Evolutionary conservation across 371 early-diverging fungal genomes (phyloP).

Genomic region (Syncephalastrum contaminatum): DNA sequence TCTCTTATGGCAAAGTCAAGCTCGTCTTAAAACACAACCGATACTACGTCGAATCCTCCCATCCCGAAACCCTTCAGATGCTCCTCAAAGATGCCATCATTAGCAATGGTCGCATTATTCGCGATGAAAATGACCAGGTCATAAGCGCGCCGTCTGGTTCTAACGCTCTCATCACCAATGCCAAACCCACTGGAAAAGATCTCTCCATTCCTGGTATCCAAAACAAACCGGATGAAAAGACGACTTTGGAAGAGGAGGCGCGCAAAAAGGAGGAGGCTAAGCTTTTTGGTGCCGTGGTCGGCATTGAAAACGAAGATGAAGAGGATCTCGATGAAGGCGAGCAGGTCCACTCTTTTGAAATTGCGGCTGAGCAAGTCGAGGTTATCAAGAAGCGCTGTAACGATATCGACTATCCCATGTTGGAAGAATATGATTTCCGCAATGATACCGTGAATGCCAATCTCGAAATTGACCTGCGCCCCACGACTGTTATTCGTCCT

Average conservation of each 20-base stretch:
- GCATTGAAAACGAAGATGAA: conserved; percentile 65
- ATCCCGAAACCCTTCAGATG: conserved; percentile 84
- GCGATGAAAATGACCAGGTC: conserved; percentile 43
- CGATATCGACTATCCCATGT: conserved; percentile 95
- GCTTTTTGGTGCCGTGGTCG: conserved; percentile 59
- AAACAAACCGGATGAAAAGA: conserved; percentile 36
- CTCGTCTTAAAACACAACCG: conserved; percentile 94
- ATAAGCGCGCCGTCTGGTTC: conserved; percentile 31
- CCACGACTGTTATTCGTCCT: conserved; percentile 94
- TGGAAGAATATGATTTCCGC: conserved; percentile 99
- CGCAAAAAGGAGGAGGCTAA: conserved; percentile 49
- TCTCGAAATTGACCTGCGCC: conserved; percentile 95
- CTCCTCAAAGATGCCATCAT: conserved; percentile 86
- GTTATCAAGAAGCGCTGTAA: conserved; percentile 93
- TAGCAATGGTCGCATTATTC: conserved; percentile 62
- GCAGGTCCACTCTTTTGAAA: conserved; percentile 88
- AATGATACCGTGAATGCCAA: conserved; percentile 86
- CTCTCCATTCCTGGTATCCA: conserved; percentile 57
- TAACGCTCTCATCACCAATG: conserved; percentile 29
- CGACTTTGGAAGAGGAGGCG: conserved; percentile 28
- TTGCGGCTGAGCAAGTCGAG: conserved; percentile 78
- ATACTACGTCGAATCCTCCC: conserved; percentile 91
- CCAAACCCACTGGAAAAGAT: conserved; percentile 62
- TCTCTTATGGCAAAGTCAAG: conserved; percentile 97
- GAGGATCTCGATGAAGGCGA: conserved; percentile 72